Conservation (phyloP, 371 early-diverging fungal species). For the Mucor irregularis region DNA sequence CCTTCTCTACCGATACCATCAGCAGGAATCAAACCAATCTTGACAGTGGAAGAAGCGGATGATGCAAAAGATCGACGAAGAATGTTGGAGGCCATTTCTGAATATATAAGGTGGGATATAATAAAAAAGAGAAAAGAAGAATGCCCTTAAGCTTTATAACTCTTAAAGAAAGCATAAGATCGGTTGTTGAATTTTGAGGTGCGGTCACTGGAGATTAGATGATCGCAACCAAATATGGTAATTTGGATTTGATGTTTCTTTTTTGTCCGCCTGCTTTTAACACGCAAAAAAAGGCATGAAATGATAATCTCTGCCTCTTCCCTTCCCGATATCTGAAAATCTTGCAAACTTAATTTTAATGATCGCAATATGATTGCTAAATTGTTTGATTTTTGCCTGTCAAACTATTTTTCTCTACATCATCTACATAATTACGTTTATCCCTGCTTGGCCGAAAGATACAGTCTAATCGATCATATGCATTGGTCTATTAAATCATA, state of each 20-base stretch:
- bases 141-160: not conserved
- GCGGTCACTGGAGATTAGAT: slow-evolving; percentile 28
- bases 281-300: too few relatives aligned
- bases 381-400: too few relatives aligned
- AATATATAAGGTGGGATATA: not conserved
- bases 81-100: slow-evolving; percentile 40
- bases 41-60: slow-evolving; percentile 58
- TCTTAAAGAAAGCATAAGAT: slow-evolving; percentile 11
- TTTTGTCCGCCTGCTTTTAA: not conserved
- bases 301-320: too few relatives aligned
- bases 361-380: too few relatives aligned
- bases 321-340: too few relatives aligned
- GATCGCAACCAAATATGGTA: slow-evolving; percentile 25
- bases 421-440: too few relatives aligned
- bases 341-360: too few relatives aligned
- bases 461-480: too few relatives aligned
- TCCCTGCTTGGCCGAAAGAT: too few relatives aligned
- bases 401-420: too few relatives aligned
- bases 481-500: too few relatives aligned
- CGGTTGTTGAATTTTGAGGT: slow-evolving; percentile 9
- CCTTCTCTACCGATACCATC: slow-evolving; percentile 95
- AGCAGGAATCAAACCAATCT: slow-evolving; percentile 91
- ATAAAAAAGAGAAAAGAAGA: not conserved
- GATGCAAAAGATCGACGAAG: slow-evolving; percentile 58
- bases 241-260: slow-evolving; percentile 16